phyloP scores from a whole-genome alignment of 1,284 basidiomycete species.

The Ceratorhiza oryzae-sativae region DNA sequence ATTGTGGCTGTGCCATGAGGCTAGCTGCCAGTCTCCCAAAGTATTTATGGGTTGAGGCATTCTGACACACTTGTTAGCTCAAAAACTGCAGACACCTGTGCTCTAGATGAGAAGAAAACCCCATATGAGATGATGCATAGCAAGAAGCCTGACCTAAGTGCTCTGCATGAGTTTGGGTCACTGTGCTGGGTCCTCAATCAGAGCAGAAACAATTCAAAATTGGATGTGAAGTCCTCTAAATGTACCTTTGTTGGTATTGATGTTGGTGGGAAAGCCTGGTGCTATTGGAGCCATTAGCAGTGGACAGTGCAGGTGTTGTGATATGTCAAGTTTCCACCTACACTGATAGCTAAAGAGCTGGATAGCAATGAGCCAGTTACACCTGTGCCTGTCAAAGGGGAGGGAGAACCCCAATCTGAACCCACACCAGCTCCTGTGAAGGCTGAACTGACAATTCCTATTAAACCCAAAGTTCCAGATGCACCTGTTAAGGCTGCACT shows the following conservation, averaged over 20 bases:
- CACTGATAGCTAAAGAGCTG: neutral
- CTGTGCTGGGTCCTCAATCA: slow-evolving; percentile 14
- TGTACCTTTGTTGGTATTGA: slow-evolving; percentile 8
- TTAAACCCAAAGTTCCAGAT: too few relatives aligned
- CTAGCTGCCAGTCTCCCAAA: slow-evolving; percentile 28
- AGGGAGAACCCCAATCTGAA: neutral
- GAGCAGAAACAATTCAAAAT: neutral
- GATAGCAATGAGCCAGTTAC: neutral
- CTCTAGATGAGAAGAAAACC: too few relatives aligned
- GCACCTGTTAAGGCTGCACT: too few relatives aligned
- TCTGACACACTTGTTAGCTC: slow-evolving; percentile 27
- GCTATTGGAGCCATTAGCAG: slow-evolving; percentile 14
- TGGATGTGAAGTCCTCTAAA: slow-evolving; percentile 27
- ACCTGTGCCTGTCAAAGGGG: neutral
- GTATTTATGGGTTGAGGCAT: slow-evolving; percentile 37
- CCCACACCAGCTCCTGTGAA: too few relatives aligned
- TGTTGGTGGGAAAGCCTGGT: neutral
- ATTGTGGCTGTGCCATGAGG: slow-evolving; percentile 25
- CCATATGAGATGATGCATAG: too few relatives aligned
- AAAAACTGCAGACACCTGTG: slow-evolving; percentile 38
- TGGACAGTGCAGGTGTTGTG: neutral
- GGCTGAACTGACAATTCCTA: too few relatives aligned
- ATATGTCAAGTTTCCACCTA: slow-evolving; percentile 14
- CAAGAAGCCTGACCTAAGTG: too few relatives aligned
- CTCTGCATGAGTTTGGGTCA: too few relatives aligned